Evolutionary conservation across 78 protist genomes (phyloP).

Genomic region (Reticulomyxa filosa): DNA sequence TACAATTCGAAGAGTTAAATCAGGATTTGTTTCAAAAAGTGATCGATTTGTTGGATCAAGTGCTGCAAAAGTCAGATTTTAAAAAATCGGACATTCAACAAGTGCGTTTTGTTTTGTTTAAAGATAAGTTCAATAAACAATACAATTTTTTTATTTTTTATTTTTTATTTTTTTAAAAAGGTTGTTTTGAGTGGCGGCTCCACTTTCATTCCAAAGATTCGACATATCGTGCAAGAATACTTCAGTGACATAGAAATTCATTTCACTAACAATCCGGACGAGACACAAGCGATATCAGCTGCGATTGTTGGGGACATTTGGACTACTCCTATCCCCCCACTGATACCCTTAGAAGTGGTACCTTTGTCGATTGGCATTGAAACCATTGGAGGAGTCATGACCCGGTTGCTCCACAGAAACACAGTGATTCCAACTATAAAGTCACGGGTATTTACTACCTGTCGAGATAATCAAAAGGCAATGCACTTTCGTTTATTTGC

Average conservation of each 20-base stretch:
- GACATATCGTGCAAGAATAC: constrained; percentile 67
- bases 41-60: too few species aligned
- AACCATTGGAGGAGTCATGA: constrained; percentile 37
- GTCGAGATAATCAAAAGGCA: constrained; percentile 29
- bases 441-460: constrained; percentile 23
- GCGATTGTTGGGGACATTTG: constrained; percentile 24
- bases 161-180: too few species aligned
- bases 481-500: constrained; percentile 8
- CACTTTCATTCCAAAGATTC: constrained; percentile 89
- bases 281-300: constrained; percentile 45
- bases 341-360: constrained; percentile 33
- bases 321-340: background rate
- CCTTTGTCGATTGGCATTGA: constrained; percentile 54
- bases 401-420: constrained; percentile 16
- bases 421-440: constrained; percentile 23
- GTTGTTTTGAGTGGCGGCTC: constrained; percentile 93
- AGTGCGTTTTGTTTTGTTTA: too few species aligned
- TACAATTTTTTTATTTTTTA: too few species aligned
- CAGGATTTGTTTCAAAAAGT: too few species aligned
- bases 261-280: constrained; percentile 30
- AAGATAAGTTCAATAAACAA: too few species aligned
- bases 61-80: too few species aligned
- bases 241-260: constrained; percentile 80
- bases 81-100: too few species aligned
- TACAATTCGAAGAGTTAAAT: too few species aligned